phyloP scores from a whole-genome alignment of 768 basidiomycete species.

The Auriscalpium microsporum region DNA sequence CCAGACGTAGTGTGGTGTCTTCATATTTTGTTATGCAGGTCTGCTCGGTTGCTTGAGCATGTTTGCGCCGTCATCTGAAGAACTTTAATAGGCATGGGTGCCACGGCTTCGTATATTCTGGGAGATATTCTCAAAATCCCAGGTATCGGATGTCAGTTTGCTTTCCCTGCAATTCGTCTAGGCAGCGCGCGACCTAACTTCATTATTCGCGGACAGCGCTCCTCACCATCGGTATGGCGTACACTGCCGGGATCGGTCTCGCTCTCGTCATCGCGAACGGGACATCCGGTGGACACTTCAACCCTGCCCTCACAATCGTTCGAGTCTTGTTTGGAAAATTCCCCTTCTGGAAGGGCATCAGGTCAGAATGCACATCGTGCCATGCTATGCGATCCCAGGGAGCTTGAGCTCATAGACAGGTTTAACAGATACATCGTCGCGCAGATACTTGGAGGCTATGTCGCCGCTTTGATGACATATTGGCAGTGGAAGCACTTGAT shows the following conservation, averaged over 20 bases:
- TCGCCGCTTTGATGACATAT: conserved; percentile 19
- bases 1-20: not conserved
- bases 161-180: no score
- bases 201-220: conserved; percentile 13
- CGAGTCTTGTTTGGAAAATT: conserved; percentile 45
- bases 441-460: conserved; percentile 23
- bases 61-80: no score
- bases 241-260: conserved; percentile 28
- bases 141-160: conserved; percentile 21
- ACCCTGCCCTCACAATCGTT: conserved; percentile 49
- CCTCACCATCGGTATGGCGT: conserved; percentile 25
- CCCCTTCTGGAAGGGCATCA: conserved; percentile 39
- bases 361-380: conserved; percentile 24
- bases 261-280: conserved; percentile 24
- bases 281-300: conserved; percentile 30
- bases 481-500: conserved; percentile 11
- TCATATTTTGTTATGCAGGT: not conserved
- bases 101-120: conserved; percentile 21
- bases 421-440: conserved; percentile 20
- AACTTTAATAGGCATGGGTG: conserved; percentile 20
- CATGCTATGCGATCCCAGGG: not conserved
- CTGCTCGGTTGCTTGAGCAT: not conserved
- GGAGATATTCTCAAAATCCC: conserved; percentile 15
- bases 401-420: not conserved
- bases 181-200: no score